These are phyloP conservation scores for Phytophthora pseudosyringae DNA, from an alignment of 352 stramenopile genomes.

Conservation along the genomic window DNA sequence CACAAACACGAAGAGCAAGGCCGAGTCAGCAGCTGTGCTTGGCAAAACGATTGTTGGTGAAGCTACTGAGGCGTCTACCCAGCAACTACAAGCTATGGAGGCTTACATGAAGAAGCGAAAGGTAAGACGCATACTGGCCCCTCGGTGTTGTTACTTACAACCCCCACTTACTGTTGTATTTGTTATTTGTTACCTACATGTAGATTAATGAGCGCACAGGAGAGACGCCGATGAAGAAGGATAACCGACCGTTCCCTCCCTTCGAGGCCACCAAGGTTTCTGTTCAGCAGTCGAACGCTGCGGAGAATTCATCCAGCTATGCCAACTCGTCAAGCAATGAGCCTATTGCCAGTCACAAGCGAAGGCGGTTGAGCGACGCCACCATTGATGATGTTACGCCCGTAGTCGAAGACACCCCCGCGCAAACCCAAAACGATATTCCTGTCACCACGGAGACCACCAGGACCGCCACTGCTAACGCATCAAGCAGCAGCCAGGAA, in stretches of 20 bases:
- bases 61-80: constrained; percentile 32
- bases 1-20: constrained; percentile 35
- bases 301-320: constrained; percentile 2
- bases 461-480: not conserved
- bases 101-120: constrained; percentile 61
- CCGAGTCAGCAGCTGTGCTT: constrained; percentile 34
- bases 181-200: constrained; percentile 14
- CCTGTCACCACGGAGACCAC: constrained; percentile 8
- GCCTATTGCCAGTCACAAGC: constrained; percentile 19
- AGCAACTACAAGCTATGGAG: constrained; percentile 46
- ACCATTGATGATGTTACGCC: constrained; percentile 14
- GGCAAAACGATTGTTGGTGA: constrained; percentile 36
- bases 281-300: constrained; percentile 1
- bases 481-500: constrained; percentile 25
- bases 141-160: not conserved
- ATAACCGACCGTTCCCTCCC: constrained; percentile 37
- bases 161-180: not conserved
- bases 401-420: constrained; percentile 3
- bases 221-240: constrained; percentile 53
- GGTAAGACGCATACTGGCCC: constrained; percentile 26
- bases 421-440: constrained; percentile 4
- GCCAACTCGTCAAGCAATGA: constrained; percentile 7
- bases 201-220: constrained; percentile 50
- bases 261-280: constrained; percentile 51
- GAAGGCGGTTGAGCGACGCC: constrained; percentile 28